Evolutionary conservation across 495 filamentous ascomycete genomes (phyloP).

Genomic region (Talaromyces trachyspermus): DNA sequence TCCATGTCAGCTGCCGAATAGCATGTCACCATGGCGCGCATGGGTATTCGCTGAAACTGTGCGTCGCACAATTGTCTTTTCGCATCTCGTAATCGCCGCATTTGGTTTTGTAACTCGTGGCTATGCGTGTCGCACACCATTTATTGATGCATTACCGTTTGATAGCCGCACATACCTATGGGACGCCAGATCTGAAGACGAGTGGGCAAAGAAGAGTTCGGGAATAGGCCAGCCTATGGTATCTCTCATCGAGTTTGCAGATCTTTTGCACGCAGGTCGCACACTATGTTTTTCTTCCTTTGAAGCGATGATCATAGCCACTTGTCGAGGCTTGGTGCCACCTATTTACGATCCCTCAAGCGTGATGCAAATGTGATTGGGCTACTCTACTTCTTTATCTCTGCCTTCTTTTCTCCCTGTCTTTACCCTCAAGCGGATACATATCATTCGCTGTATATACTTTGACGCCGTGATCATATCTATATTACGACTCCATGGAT

Average conservation of each 20-base stretch:
- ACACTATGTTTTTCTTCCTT: slow-evolving; percentile 17
- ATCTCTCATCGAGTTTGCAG: slow-evolving; percentile 23
- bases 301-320: slow-evolving; percentile 21
- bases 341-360: neutral
- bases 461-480: neutral
- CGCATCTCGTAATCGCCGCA: slow-evolving; percentile 4
- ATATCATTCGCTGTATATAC: neutral
- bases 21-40: slow-evolving; percentile 25
- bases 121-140: slow-evolving; percentile 31
- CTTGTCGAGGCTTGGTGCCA: slow-evolving; percentile 21
- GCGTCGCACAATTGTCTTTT: slow-evolving; percentile 31
- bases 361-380: neutral
- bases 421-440: neutral
- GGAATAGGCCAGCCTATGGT: slow-evolving; percentile 15
- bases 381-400: too few relatives aligned
- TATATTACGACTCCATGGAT: too few relatives aligned
- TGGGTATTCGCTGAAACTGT: slow-evolving; percentile 42
- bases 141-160: slow-evolving; percentile 29
- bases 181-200: slow-evolving; percentile 21
- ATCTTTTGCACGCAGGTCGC: slow-evolving; percentile 17
- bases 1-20: slow-evolving; percentile 16
- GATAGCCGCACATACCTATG: slow-evolving; percentile 30
- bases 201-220: slow-evolving; percentile 11
- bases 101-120: slow-evolving; percentile 26
- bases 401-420: neutral